phyloP scores from a whole-genome alignment of 2,329 filamentous ascomycete genomes.

The Ilyonectria sp. region DNA sequence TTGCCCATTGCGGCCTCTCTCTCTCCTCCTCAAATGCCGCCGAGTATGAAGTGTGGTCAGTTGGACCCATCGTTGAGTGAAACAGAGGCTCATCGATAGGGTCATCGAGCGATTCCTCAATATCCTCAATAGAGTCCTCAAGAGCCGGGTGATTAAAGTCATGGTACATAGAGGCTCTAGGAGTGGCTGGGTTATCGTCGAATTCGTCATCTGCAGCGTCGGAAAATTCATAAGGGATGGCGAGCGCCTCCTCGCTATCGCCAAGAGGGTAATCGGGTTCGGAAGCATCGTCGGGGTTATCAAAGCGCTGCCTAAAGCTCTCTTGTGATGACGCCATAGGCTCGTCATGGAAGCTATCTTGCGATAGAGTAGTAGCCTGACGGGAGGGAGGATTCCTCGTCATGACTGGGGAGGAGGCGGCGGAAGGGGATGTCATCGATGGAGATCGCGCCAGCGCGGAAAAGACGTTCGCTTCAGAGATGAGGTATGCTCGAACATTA shows the following conservation, averaged over 20 bases:
- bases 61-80: slow-evolving; percentile 45
- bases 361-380: slow-evolving; percentile 49
- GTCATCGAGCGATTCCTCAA: slow-evolving; percentile 41
- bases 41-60: slow-evolving; percentile 36
- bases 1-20: slow-evolving; percentile 40
- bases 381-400: slow-evolving; percentile 55
- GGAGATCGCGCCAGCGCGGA: slow-evolving; percentile 71
- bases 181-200: slow-evolving; percentile 63
- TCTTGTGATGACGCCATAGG: slow-evolving; percentile 44
- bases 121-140: slow-evolving; percentile 40
- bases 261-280: slow-evolving; percentile 50
- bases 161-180: slow-evolving; percentile 66
- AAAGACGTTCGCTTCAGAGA: slow-evolving; percentile 78
- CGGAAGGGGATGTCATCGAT: slow-evolving; percentile 62
- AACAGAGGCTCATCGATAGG: slow-evolving; percentile 49
- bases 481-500: slow-evolving; percentile 74
- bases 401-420: slow-evolving; percentile 67
- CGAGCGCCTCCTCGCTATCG: slow-evolving; percentile 70
- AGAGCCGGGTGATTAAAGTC: slow-evolving; percentile 49
- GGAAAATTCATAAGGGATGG: slow-evolving; percentile 69
- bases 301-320: slow-evolving; percentile 45
- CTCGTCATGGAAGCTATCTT: slow-evolving; percentile 47
- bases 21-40: slow-evolving; percentile 36
- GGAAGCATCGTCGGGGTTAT: slow-evolving; percentile 36
- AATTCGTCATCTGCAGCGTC: slow-evolving; percentile 55